These are phyloP conservation scores for Senna siamea DNA, from an alignment of 306 rosid species.

Conservation along the genomic window DNA sequence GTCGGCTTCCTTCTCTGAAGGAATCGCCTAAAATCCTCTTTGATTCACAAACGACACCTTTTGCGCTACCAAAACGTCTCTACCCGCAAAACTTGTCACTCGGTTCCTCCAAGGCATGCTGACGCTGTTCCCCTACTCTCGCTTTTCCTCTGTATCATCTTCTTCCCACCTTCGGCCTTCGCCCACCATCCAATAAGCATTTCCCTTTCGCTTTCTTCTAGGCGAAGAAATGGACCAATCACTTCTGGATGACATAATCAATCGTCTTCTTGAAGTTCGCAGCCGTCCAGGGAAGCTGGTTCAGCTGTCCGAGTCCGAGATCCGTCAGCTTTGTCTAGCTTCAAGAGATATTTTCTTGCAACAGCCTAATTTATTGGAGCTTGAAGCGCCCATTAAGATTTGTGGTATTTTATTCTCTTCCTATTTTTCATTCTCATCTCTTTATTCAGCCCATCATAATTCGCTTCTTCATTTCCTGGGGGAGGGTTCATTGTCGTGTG, in stretches of 20 bases:
- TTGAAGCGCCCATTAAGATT: constrained; percentile 93
- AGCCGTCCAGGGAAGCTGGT: constrained; percentile 91
- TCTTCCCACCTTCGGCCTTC: constrained; percentile 19
- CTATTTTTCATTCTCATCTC: background rate
- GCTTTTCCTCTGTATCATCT: background rate
- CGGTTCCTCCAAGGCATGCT: constrained; percentile 41
- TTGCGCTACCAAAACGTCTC: constrained; percentile 41
- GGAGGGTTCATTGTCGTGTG: background rate
- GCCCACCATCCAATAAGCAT: constrained; percentile 16
- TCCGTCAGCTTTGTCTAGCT: constrained; percentile 77
- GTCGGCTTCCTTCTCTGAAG: too few relatives aligned
- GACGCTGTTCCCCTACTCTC: constrained; percentile 37
- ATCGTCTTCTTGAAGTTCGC: constrained; percentile 79
- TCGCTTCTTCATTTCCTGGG: background rate
- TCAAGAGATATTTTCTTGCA: constrained; percentile 80
- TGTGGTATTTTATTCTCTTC: constrained; percentile 56
- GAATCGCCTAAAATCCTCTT: too few relatives aligned
- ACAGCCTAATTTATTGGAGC: constrained; percentile 84
- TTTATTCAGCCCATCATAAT: background rate
- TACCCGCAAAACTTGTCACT: background rate
- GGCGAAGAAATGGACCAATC: constrained; percentile 67
- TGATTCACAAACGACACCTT: constrained; percentile 34
- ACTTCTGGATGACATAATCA: constrained; percentile 81
- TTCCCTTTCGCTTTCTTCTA: constrained; percentile 15
- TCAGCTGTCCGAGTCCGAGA: constrained; percentile 90